Percentiles rank a stretch among this genome's conserved stretches.
Evolutionary conservation across 2,329 filamentous ascomycete species (phyloP).

Genomic region (Parastagonospora avenae): DNA sequence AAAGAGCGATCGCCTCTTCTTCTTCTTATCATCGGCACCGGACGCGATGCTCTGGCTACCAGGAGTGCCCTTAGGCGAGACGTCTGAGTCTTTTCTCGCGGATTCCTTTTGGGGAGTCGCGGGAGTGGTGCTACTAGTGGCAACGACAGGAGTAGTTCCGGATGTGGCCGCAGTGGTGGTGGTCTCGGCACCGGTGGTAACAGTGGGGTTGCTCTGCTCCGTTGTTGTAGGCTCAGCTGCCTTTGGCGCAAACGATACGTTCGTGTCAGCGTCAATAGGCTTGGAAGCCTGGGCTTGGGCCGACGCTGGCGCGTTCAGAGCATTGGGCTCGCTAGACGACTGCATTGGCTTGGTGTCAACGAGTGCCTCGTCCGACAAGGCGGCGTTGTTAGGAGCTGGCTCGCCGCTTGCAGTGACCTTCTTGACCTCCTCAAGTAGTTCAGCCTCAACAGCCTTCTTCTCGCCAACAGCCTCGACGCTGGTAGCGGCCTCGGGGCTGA

Average conservation of each 20-base stretch:
- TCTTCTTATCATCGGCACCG: constrained; percentile 49
- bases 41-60: constrained; percentile 43
- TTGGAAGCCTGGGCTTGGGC: constrained; percentile 32
- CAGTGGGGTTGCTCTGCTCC: constrained; percentile 46
- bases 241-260: constrained; percentile 51
- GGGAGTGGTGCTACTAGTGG: constrained; percentile 17
- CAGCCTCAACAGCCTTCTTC: constrained; percentile 72
- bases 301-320: constrained; percentile 47
- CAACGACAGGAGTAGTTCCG: not conserved
- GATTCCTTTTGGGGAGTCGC: constrained; percentile 38
- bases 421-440: constrained; percentile 69
- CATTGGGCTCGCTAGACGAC: constrained; percentile 38
- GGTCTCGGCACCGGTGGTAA: constrained; percentile 49
- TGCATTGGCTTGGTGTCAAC: constrained; percentile 36
- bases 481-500: constrained; percentile 68
- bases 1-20: constrained; percentile 55
- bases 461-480: constrained; percentile 68
- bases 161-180: constrained; percentile 33
- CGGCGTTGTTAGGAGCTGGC: constrained; percentile 50
- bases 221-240: constrained; percentile 39
- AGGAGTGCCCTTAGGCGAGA: constrained; percentile 46
- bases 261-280: constrained; percentile 37
- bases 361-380: constrained; percentile 36
- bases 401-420: constrained; percentile 50
- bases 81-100: constrained; percentile 28